These are phyloP conservation scores for Penicillium sp. DNA, from an alignment of 2,329 filamentous ascomycete species.

Conservation along the genomic window DNA sequence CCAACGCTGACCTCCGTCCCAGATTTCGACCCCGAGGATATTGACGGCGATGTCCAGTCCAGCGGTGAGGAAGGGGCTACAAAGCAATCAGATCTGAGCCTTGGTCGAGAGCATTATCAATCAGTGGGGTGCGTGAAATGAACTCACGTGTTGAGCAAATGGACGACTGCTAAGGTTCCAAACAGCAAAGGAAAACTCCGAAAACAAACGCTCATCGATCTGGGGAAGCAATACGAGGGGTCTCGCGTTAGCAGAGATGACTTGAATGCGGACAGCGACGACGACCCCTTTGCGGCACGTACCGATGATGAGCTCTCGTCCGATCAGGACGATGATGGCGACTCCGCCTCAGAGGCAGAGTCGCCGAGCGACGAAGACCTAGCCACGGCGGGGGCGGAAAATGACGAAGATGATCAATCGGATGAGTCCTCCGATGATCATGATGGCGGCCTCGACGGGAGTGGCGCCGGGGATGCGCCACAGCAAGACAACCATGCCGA, in stretches of 20 bases:
- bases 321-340: slow-evolving; percentile 24
- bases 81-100: slow-evolving; percentile 49
- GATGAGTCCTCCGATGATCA: slow-evolving; percentile 14
- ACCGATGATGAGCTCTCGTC: slow-evolving; percentile 37
- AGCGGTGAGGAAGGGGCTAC: slow-evolving; percentile 58
- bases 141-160: slow-evolving; percentile 4
- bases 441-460: too few relatives aligned
- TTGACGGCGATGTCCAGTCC: slow-evolving; percentile 58
- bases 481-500: too few relatives aligned
- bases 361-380: slow-evolving; percentile 3
- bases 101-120: slow-evolving; percentile 84
- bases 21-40: slow-evolving; percentile 82
- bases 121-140: slow-evolving; percentile 62
- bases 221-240: slow-evolving; percentile 81
- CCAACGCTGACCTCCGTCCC: slow-evolving; percentile 15
- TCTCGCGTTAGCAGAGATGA: slow-evolving; percentile 71
- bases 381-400: slow-evolving; percentile 21
- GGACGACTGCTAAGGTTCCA: slow-evolving; percentile 12
- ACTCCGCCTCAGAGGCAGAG: background rate
- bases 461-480: too few relatives aligned
- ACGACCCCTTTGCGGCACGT: slow-evolving; percentile 46
- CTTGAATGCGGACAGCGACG: slow-evolving; percentile 60
- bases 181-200: slow-evolving; percentile 78
- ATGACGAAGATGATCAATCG: slow-evolving; percentile 28
- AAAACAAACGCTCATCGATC: slow-evolving; percentile 65